Evolutionary conservation across 371 early-diverging fungal genomes (phyloP), one percentile per base, ranked within the genome.

Genomic region (Coemansia linderi): DNA sequence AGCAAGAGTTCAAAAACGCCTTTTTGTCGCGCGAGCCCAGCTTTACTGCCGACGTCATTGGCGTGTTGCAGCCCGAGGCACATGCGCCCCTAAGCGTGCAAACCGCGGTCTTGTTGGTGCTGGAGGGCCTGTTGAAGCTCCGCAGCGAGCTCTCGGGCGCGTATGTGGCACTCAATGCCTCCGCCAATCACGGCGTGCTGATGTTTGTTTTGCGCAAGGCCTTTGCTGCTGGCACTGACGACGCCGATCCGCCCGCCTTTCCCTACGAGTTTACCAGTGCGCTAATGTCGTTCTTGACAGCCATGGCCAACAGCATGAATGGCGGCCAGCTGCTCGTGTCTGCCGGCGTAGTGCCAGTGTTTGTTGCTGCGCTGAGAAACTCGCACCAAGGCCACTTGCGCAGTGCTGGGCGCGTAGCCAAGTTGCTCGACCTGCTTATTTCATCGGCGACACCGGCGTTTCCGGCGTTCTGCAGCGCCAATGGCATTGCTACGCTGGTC

Each of bases 281-380:
- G 2, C 66, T 96, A n/a, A 91, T 91, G 70, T 82, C 85, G 1
- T 87, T 96, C 57, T 75, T 96, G 15, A 81, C 90, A 0, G 90
- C 87, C 58, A 81, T 97, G 48, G 84, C 91, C 37, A 85, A 88
- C 63, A 91, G 90, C 15, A 92, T 90, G 72, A 85, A 88, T 2
- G 95, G 97, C 54, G 94, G 93, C 12, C 91, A 88, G 69, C 93
- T 95, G 91, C 83, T 98, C 15, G 90, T 95, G 65, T 87, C 93
- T 27, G 94, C 95, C 9, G 98, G 97, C 10, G 85, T 95, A 22
- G 88, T 97, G 41, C 91, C 91, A 2, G 83, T 89, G 1, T 82
- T 97, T 39, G 81, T 82, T 17, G 57, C 75, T 1, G 79, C 78
- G 41, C 66, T 84, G 12, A 75, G 61, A 41, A 67, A 72, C 57